Evolutionary conservation across 2,329 filamentous ascomycete genomes (phyloP), one percentile per base, ranked within the genome.

Genomic region (Fusarium lateritium): DNA sequence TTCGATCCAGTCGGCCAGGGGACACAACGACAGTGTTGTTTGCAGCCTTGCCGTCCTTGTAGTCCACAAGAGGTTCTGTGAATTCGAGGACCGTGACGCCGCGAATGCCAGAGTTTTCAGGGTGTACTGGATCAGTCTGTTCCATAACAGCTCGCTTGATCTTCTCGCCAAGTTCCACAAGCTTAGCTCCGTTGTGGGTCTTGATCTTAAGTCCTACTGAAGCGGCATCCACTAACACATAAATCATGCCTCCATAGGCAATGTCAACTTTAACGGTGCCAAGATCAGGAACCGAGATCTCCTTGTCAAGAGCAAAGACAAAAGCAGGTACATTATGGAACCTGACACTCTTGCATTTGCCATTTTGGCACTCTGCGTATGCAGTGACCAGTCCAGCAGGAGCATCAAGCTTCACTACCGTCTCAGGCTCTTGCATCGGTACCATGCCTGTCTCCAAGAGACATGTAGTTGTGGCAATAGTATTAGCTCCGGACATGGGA

Each of bases 291-390:
- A 71, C 67, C 1, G 28, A 21, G 4, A 71, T 56, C 39, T 71
- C 55, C 2, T 56, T 45, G 11, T 71, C 65, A 1, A 65, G 42
- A 2, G 46, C 57, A 56, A 69, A 71, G 6, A 71, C 67, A 50
- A 71, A 71, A 3, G 69, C 67, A 2, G 67, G 61, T 2, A 71
- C 69, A 15, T 71, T 71, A 36, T 68, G 58, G 8, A 71, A 71
- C 6, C 62, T 28, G 2, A 71, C 55, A 3, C 54, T 71, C 24
- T 65, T 67, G 46, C 67, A 71, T 44, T 71, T 70, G 1, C 67
- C 69, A 15, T 71, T 50, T 4, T 49, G n/a, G n/a, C 69, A 71
- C 7, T 69, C 39, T 0, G 61, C 61, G 6, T 59, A 58, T 0
- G 67, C 69, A 1, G 67, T 69, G 8, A 71, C 67, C n/a, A 71